These are phyloP conservation scores for Phyllostachys edulis DNA, from an alignment of 176 grass and related monocot species.

Conservation along the genomic window DNA sequence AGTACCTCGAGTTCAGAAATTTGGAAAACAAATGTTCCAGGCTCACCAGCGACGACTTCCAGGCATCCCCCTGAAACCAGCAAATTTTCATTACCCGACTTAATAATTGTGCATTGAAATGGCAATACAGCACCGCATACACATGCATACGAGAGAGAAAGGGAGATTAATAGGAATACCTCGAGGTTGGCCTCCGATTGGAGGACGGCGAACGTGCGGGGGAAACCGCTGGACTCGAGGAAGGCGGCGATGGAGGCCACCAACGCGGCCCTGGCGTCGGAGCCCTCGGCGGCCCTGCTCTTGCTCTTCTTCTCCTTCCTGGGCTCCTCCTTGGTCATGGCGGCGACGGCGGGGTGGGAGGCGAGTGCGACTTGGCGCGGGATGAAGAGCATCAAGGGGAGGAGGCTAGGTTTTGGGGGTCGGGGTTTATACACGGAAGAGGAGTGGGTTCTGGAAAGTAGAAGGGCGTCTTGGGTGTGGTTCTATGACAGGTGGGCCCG, in stretches of 20 bases:
- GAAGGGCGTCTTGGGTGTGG: no score
- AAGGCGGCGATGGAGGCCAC: constrained; percentile 48
- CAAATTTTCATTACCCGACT: no score
- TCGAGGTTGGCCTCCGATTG: constrained; percentile 64
- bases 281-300: constrained; percentile 32
- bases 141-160: neutral
- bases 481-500: no score
- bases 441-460: no score
- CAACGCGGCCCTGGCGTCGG: constrained; percentile 3
- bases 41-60: no score
- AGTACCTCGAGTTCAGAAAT: no score
- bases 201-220: constrained; percentile 57
- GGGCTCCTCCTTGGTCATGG: constrained; percentile 46
- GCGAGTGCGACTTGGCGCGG: constrained; percentile 62
- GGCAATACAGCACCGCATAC: neutral
- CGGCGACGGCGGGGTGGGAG: constrained; percentile 15
- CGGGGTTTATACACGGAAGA: no score
- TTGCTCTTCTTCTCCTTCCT: constrained; percentile 57
- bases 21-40: no score
- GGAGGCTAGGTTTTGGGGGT: constrained; percentile 1
- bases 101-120: neutral
- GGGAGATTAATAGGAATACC: constrained; percentile 23
- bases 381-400: constrained; percentile 54
- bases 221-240: constrained; percentile 60
- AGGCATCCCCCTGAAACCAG: no score